Base-by-base conservation (phyloP, 2,329 filamentous ascomycete genomes). In the Hirsutella rhossiliensis region DNA sequence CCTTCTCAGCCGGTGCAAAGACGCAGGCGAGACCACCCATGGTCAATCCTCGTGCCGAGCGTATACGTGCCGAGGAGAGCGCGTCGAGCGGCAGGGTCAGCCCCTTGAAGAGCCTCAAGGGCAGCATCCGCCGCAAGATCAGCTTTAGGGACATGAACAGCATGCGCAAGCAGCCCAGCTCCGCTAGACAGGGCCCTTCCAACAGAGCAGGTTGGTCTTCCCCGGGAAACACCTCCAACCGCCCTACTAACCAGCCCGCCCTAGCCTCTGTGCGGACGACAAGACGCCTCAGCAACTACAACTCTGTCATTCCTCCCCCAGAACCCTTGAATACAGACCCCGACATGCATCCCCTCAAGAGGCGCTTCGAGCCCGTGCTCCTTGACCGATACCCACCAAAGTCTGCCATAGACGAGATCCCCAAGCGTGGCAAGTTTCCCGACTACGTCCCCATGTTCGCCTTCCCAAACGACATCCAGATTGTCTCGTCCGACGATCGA, bases 371-470 rank as follows among this genome's bases (percentile, higher is more conserved):
- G 61, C 92, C 92, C 8, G 89, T 95, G n/a, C 70, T 98, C 19
- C 77, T 98, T 28, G 92, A 98, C 62, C 78, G 89, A 61, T 97
- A 97, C 56, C 92, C 92, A 8, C 83, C 87, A 15, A 87, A 87
- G 59, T 77, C 79, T 50, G 84, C 87, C 58, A 72, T 80, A 19
- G 88, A 95, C 46, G 89, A 96, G 53, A 64, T 84, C 42, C 78
- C 85, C 53, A 76, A 84, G 55, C 76, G 92, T 56, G 88, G 87
- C 43, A 82, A 77, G 45, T 97, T 98, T 58, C 92, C 92, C 1
- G 92, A 98, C 59, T 98, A 96, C 56, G 87, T 98, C 17, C 92
- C 92, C 45, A 97, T 98, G 92, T 98, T 98, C 63, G 89, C 92
- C 43, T 98, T 97, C 56, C 92, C 92, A 39, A 96, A 97, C 63